Percentiles rank a stretch among this genome's conserved stretches.
Evolutionary conservation across 495 filamentous ascomycete species (phyloP).

Genomic region (Acidiella bohemica): DNA sequence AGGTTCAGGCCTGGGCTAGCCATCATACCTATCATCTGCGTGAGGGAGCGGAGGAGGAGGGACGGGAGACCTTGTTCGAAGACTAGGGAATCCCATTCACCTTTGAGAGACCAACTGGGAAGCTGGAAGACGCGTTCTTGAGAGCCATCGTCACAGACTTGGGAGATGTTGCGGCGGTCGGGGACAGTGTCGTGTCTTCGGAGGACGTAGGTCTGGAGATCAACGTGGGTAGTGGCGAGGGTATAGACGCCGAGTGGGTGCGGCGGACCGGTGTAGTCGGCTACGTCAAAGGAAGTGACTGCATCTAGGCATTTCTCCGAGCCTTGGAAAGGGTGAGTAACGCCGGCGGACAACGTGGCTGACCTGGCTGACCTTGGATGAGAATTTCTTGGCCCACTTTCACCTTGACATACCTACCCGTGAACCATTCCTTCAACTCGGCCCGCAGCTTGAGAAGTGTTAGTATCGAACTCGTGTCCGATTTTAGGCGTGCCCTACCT

Average conservation of each 20-base stretch:
- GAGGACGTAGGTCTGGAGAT: conserved; percentile 25
- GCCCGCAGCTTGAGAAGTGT: conserved; percentile 8
- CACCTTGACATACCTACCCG: conserved; percentile 8
- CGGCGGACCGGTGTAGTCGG: conserved; percentile 18
- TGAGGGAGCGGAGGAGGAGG: conserved; percentile 34
- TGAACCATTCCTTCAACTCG: conserved; percentile 17
- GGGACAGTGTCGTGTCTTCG: conserved; percentile 6
- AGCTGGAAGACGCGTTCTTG: conserved; percentile 27
- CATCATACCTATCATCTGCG: conserved; percentile 29
- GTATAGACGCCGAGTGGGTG: conserved; percentile 6
- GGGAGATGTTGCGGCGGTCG: conserved; percentile 3
- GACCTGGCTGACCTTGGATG: conserved; percentile 1
- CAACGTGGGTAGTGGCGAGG: conserved; percentile 17
- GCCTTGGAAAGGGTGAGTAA: background rate
- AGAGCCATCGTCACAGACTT: conserved; percentile 2
- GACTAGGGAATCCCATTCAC: conserved; percentile 39
- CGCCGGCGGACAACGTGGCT: too few species aligned
- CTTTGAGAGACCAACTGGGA: conserved; percentile 33
- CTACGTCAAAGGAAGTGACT: conserved; percentile 19
- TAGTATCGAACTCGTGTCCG: too few species aligned
- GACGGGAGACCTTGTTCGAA: conserved; percentile 37
- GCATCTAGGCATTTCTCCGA: background rate
- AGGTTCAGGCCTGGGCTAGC: conserved; percentile 18
- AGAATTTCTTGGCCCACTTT: conserved; percentile 13
- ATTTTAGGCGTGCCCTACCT: too few species aligned